Percentiles rank a stretch among this genome's conserved stretches.
phyloP scores from a whole-genome alignment of 2,329 filamentous ascomycete species.

The Penicillium sp. region DNA sequence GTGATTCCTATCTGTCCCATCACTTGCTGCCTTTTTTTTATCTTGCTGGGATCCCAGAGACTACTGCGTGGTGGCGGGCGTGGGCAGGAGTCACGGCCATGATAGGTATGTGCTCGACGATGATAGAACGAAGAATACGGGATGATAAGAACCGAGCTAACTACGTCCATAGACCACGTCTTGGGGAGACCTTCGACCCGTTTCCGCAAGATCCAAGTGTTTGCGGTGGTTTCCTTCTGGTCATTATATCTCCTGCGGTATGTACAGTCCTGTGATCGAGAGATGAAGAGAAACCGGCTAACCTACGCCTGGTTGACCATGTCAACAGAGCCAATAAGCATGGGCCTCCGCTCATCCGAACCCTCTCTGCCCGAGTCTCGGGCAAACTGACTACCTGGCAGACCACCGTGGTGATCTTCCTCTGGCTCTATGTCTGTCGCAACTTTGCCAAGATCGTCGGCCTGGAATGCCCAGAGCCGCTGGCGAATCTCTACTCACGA shows the following conservation, averaged over 20 bases:
- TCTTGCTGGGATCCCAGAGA: too few relatives aligned
- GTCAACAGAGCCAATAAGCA: slow-evolving; percentile 70
- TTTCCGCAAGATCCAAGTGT: slow-evolving; percentile 87
- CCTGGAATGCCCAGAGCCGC: slow-evolving; percentile 85
- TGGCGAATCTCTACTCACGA: slow-evolving; percentile 89
- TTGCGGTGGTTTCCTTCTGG: slow-evolving; percentile 91
- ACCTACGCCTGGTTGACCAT: not conserved
- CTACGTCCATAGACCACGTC: slow-evolving; percentile 67
- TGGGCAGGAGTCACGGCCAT: too few relatives aligned
- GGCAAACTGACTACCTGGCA: slow-evolving; percentile 82
- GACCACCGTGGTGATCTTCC: slow-evolving; percentile 77
- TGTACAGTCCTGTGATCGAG: slow-evolving; percentile 17
- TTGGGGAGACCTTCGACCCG: slow-evolving; percentile 85
- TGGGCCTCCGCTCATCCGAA: slow-evolving; percentile 74
- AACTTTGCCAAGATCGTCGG: slow-evolving; percentile 93
- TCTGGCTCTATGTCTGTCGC: slow-evolving; percentile 85
- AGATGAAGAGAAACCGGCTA: not conserved
- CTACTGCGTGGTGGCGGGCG: too few relatives aligned
- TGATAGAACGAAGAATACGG: too few relatives aligned
- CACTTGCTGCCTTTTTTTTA: too few relatives aligned
- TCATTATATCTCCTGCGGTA: slow-evolving; percentile 76
- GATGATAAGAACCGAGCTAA: too few relatives aligned
- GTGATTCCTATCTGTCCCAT: too few relatives aligned
- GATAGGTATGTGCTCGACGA: too few relatives aligned
- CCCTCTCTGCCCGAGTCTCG: slow-evolving; percentile 68